Base-by-base conservation (phyloP, 208 protist species). In the Phytomonas francai region DNA sequence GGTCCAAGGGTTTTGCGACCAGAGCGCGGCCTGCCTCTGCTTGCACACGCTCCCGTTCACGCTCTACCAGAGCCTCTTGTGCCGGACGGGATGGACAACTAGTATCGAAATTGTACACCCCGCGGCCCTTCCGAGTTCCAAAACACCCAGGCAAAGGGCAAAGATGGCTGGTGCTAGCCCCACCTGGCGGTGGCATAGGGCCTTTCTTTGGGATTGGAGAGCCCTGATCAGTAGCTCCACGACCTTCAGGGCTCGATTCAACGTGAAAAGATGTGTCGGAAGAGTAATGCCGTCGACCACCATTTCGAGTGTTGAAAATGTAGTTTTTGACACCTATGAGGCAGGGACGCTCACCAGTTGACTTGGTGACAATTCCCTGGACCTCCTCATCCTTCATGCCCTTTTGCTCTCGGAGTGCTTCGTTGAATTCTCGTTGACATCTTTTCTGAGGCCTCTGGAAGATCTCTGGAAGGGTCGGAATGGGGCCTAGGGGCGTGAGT, bases 271-370 rank as follows among this genome's bases (percentile, higher is more conserved):
- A 22, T 3, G 19, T 54, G 45, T 12, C 16, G 6, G 45, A 7
- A 22, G 19, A 25, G 45, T 25, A 54, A 71, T 94, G 88, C n/a
- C 88, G 76, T 36, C 77, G 73, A 12, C 88, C 88, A n/a, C 80
- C 80, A 45, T 84, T 77, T 30, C 76, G 81, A 28, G 58, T 71
- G 16, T 63, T 59, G 34, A 64, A 61, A 27, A 68, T 63, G 67
- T 57, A 71, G 56, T 54, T 54, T 54, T 9, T 12, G 22, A 54
- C 45, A 12, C 45, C 45, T 19, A 54, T 12, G 22, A 54, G 45
- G 16, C 45, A 54, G 1, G 45, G 45, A 2, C 45, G 45, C 45
- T 54, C 45, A 5, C 19, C 11, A 22, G 8, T 25, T 54, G 16
- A 54, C 16, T 22, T 54, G 19, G 45, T 11, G 39, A 14, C 8